Conservation (phyloP, 306 rosid genomes). For the Corylus americana region DNA sequence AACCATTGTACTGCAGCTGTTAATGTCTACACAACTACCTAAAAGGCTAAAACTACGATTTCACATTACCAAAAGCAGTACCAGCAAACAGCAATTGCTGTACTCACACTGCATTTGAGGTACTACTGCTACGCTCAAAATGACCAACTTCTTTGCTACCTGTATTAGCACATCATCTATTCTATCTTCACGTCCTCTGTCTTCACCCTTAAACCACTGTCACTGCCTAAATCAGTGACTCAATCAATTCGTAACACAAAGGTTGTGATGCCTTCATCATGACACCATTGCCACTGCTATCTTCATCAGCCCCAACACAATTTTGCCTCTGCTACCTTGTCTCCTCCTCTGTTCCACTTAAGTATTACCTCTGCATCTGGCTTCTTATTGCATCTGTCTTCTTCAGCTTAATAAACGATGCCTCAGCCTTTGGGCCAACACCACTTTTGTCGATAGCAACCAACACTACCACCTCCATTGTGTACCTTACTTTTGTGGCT, state of each 20-base stretch:
- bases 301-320: background rate
- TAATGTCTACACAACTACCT: background rate
- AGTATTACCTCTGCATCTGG: background rate
- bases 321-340: background rate
- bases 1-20: background rate
- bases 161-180: too few species aligned
- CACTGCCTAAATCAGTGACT: background rate
- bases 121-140: background rate
- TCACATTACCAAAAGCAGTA: background rate
- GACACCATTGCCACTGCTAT: background rate
- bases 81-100: background rate
- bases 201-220: background rate
- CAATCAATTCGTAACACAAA: background rate
- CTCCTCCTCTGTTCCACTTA: background rate
- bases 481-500: background rate
- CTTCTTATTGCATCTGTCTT: background rate
- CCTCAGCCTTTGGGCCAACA: background rate
- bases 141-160: background rate
- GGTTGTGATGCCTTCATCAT: background rate
- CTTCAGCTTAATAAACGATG: background rate
- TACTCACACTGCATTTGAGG: background rate
- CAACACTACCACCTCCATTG: background rate
- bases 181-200: background rate
- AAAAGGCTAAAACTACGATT: too few species aligned
- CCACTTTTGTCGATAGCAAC: background rate